Base-by-base conservation (phyloP, 2,329 filamentous ascomycete genomes). In the Pseudogymnoascus sp. region DNA sequence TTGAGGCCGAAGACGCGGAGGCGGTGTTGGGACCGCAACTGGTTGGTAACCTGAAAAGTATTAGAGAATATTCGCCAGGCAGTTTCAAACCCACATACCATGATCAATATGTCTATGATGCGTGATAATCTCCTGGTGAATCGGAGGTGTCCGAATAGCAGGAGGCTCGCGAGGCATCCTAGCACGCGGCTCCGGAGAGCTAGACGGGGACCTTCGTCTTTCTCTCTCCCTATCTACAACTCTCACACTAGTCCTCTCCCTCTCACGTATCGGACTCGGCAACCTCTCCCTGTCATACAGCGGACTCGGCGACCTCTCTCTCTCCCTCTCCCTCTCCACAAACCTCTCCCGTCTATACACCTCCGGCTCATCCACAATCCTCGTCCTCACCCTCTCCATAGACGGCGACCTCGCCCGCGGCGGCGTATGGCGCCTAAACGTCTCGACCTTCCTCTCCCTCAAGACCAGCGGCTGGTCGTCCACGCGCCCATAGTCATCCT, bases 51-150 rank as follows among this genome's bases (percentile, higher is more conserved):
- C 50, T 56, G 5, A 5, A 33, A 75, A 77, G 16, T 78, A 79
- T 23, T 77, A 77, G 60, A 69, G 63, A 25, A 53, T 16, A 11
- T 50, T 56, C n/a, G 50, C 10, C 1, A 33, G 5, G 7, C n/a
- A 18, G n/a, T 33, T 33, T 16, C 16, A 21, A 33, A 21, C 35
- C 12, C 35, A 74, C 85, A 73, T 79, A 91, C 90, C 92, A 76
- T 96, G 91, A 71, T 96, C 90, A 69, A 95, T 88, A 71, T 93
- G 89, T 64, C 87, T 84, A 73, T 94, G 93, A 75, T 94, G 90
- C 0, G 91, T 95, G 67, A 95, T 92, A 64, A 96, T 86, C 72
- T 96, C 90, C 71, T 93, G 86, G 75, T 93, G 90, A 69, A 96
- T 91, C 0, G 88, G 89, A 35, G 91, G 91, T 18, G 87, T 86